A percentile compares a stretch with the other conserved stretches of the same genome.
Evolutionary conservation across 2,329 filamentous ascomycete genomes (phyloP).

Genomic region (Botrytis galanthina): DNA sequence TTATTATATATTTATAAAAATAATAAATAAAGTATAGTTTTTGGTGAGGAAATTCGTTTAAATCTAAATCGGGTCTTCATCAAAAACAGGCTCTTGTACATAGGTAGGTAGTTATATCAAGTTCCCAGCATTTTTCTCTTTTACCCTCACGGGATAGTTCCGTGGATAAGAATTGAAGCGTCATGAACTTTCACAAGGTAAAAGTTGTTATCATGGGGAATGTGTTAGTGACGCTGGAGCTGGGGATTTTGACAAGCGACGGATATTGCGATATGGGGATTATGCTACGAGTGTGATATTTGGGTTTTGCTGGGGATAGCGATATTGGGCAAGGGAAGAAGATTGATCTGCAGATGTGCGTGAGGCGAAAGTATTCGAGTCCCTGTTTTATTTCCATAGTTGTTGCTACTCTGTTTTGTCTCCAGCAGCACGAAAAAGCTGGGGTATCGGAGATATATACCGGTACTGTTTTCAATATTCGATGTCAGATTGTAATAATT

Average conservation of each 20-base stretch:
- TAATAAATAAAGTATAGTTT: too few relatives aligned
- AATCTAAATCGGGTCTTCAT: too few relatives aligned
- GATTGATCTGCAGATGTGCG: background rate
- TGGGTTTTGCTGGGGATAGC: background rate
- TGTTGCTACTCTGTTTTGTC: background rate
- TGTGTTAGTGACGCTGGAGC: background rate
- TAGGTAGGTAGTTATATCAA: background rate
- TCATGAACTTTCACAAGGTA: background rate
- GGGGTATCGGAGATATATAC: background rate
- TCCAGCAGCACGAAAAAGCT: background rate
- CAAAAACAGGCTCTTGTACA: too few relatives aligned
- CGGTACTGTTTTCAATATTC: background rate
- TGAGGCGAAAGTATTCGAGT: background rate
- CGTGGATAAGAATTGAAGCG: background rate
- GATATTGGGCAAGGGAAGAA: background rate
- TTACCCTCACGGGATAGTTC: background rate
- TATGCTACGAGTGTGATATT: background rate
- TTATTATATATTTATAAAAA: too few relatives aligned
- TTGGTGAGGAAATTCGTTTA: too few relatives aligned
- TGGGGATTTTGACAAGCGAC: background rate
- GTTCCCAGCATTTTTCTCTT: background rate
- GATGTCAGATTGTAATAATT: background rate
- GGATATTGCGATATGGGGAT: background rate
- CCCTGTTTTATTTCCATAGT: background rate
- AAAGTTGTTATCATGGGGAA: background rate